Percentiles rank a stretch among this genome's conserved stretches.
These are phyloP conservation scores for Ustilago tritici DNA, from an alignment of 1,284 basidiomycete genomes.

Conservation along the genomic window DNA sequence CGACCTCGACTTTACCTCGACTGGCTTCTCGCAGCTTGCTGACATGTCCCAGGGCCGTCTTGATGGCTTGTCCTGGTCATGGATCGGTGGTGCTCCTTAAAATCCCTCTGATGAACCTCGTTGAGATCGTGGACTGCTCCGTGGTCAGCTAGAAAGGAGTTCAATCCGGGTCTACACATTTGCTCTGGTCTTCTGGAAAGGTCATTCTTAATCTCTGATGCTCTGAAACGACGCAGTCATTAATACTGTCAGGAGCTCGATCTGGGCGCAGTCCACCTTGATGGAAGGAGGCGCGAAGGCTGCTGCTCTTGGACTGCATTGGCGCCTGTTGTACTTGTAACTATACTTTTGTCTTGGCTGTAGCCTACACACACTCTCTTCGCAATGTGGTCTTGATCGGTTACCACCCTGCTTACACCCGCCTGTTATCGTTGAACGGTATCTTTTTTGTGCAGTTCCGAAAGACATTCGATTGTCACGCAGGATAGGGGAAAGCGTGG, in stretches of 20 bases:
- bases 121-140: neutral
- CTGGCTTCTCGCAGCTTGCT: slow-evolving; percentile 56
- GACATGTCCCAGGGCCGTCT: slow-evolving; percentile 49
- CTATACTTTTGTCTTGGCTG: neutral
- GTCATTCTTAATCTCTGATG: neutral
- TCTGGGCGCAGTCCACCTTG: slow-evolving; percentile 37
- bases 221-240: neutral
- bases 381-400: neutral
- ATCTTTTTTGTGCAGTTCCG: neutral
- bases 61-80: slow-evolving; percentile 53
- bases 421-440: neutral
- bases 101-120: neutral
- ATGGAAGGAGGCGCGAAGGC: slow-evolving; percentile 36
- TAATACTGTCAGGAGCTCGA: neutral
- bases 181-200: neutral
- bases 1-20: slow-evolving; percentile 58
- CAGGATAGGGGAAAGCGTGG: too few relatives aligned
- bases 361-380: neutral
- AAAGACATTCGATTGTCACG: too few relatives aligned
- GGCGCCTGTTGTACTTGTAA: slow-evolving; percentile 12
- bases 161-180: neutral
- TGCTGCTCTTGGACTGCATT: neutral
- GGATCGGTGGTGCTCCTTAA: slow-evolving; percentile 43
- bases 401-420: too few relatives aligned
- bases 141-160: slow-evolving; percentile 7